A percentile compares a stretch with the other conserved stretches of the same genome.
Evolutionary conservation across 805 yeast species (phyloP).

Genomic region (Lachancea mirantina): DNA sequence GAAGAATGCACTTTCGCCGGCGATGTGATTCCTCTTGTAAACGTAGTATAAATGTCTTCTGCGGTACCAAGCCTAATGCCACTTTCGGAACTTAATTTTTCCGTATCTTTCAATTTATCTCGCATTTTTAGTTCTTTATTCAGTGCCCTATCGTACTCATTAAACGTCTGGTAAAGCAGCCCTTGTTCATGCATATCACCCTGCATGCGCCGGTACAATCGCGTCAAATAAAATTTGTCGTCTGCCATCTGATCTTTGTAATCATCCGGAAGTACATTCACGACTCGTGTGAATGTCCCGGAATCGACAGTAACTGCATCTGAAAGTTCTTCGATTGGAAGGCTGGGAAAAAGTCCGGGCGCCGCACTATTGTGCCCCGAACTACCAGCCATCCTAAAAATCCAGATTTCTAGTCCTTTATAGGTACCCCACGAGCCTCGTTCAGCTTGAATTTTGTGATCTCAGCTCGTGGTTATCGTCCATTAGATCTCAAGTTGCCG

Average conservation of each 20-base stretch:
- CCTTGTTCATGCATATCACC: slow-evolving; percentile 5
- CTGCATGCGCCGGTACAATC: slow-evolving; percentile 6
- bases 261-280: slow-evolving; percentile 13
- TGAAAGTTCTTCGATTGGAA: slow-evolving; percentile 1
- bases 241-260: slow-evolving; percentile 17
- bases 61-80: slow-evolving; percentile 8
- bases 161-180: slow-evolving; percentile 21
- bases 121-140: slow-evolving; percentile 25
- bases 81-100: slow-evolving; percentile 5
- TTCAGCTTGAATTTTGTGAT: too few species aligned
- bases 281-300: slow-evolving; percentile 10
- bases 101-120: slow-evolving; percentile 9
- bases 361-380: slow-evolving; percentile 11
- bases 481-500: not conserved
- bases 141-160: slow-evolving; percentile 25
- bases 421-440: too few species aligned
- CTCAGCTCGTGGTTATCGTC: too few species aligned
- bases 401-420: too few species aligned
- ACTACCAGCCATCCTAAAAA: slow-evolving; percentile 1
- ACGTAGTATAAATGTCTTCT: slow-evolving; percentile 6
- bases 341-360: slow-evolving; percentile 17
- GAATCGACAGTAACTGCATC: slow-evolving; percentile 11
- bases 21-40: slow-evolving; percentile 4
- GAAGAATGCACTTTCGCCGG: not conserved
- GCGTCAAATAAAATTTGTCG: slow-evolving; percentile 27